These are phyloP conservation scores for Didymella glomerata DNA, from an alignment of 2,329 filamentous ascomycete genomes.

Conservation along the genomic window DNA sequence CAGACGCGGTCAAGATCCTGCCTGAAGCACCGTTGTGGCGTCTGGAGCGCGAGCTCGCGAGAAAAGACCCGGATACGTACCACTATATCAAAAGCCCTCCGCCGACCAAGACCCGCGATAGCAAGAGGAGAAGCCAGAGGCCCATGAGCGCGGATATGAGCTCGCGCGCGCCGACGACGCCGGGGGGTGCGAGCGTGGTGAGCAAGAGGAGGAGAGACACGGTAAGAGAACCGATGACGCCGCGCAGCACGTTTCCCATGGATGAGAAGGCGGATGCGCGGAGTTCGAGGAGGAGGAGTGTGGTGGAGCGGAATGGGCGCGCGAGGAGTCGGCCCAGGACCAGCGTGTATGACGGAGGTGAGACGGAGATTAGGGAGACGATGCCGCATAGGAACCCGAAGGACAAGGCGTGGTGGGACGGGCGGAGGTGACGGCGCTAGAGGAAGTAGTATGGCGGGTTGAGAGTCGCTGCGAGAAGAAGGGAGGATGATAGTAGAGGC, in stretches of 20 bases:
- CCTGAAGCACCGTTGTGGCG: slow-evolving; percentile 58
- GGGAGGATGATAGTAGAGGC: background rate
- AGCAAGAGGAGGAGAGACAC: slow-evolving; percentile 30
- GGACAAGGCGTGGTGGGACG: slow-evolving; percentile 49
- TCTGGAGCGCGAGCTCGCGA: slow-evolving; percentile 54
- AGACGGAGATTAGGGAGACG: slow-evolving; percentile 43
- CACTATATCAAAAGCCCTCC: slow-evolving; percentile 52
- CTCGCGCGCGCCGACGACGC: slow-evolving; percentile 9
- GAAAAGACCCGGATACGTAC: slow-evolving; percentile 54
- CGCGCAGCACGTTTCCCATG: slow-evolving; percentile 32
- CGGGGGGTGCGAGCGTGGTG: slow-evolving; percentile 12
- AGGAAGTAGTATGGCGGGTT: background rate
- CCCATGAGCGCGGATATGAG: slow-evolving; percentile 31
- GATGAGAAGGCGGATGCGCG: slow-evolving; percentile 24
- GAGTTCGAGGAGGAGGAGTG: slow-evolving; percentile 12
- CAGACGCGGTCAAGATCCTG: slow-evolving; percentile 51
- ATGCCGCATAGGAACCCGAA: slow-evolving; percentile 49
- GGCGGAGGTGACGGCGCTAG: slow-evolving; percentile 15
- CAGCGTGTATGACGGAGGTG: slow-evolving; percentile 41
- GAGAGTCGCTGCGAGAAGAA: background rate
- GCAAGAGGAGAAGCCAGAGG: slow-evolving; percentile 24
- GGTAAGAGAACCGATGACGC: slow-evolving; percentile 38
- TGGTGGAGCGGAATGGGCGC: slow-evolving; percentile 22
- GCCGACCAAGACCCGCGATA: slow-evolving; percentile 33
- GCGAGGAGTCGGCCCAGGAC: slow-evolving; percentile 33